These are phyloP conservation scores for Remersonia thermophila DNA, from an alignment of 2,329 filamentous ascomycete species.

Conservation along the genomic window DNA sequence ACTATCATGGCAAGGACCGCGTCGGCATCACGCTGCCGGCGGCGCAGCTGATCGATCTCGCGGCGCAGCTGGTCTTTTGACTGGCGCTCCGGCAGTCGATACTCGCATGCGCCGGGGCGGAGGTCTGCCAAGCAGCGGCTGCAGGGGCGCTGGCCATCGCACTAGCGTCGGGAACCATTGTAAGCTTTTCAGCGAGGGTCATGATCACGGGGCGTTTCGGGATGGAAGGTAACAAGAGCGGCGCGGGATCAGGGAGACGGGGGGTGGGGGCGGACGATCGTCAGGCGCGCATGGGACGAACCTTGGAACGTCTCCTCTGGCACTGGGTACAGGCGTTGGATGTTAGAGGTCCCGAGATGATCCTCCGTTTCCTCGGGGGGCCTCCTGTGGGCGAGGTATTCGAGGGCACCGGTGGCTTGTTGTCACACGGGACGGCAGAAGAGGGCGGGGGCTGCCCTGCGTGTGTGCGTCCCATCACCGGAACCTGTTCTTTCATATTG, in stretches of 20 bases:
- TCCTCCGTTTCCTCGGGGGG: conserved; percentile 43
- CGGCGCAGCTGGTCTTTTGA: conserved; percentile 49
- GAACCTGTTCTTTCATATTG: too few species aligned
- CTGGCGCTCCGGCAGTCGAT: conserved; percentile 50
- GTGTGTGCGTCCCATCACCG: too few species aligned
- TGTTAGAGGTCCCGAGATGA: conserved; percentile 44
- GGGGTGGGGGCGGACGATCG: too few species aligned
- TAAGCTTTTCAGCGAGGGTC: too few species aligned
- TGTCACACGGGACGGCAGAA: too few species aligned
- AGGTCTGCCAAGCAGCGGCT: conserved; percentile 46
- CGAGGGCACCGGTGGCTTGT: too few species aligned
- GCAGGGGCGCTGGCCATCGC: conserved; percentile 46
- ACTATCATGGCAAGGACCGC: conserved; percentile 42
- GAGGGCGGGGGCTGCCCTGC: too few species aligned
- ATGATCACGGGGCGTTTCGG: not conserved
- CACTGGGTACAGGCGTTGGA: conserved; percentile 50
- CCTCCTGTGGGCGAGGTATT: too few species aligned
- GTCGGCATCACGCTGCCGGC: conserved; percentile 42
- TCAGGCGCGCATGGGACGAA: too few species aligned
- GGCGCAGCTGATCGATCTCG: conserved; percentile 46
- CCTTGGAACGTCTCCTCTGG: conserved; percentile 50
- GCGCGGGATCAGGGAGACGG: not conserved
- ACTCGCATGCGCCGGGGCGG: conserved; percentile 44
- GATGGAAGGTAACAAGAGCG: not conserved
- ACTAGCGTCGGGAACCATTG: too few species aligned